Conservation (phyloP, 371 early-diverging fungal species). For the Rhizomucor miehei region DNA sequence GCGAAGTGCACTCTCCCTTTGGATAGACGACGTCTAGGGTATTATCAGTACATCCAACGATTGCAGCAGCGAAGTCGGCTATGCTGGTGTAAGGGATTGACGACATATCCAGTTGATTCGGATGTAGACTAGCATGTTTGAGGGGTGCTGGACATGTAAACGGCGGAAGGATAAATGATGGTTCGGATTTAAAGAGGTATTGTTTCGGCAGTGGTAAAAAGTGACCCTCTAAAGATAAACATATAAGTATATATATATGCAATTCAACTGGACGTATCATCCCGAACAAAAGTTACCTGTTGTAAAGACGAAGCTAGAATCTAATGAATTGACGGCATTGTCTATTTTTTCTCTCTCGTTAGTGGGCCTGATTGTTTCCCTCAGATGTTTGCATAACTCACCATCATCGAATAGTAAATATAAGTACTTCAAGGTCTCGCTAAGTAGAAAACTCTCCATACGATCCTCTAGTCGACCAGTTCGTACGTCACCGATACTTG, state of each 20-base stretch:
- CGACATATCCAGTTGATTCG: constrained; percentile 24
- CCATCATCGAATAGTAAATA: constrained; percentile 82
- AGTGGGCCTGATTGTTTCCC: no score
- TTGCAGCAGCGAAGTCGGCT: constrained; percentile 31
- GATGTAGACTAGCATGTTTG: background rate
- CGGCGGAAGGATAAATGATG: background rate
- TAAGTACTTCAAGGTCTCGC: constrained; percentile 93
- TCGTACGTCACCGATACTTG: constrained; percentile 66
- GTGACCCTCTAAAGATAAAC: constrained; percentile 71
- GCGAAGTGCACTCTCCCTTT: constrained; percentile 29
- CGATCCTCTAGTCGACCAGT: constrained; percentile 72
- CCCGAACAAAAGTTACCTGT: constrained; percentile 50
- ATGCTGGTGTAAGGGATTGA: constrained; percentile 25
- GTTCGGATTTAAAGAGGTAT: constrained; percentile 7
- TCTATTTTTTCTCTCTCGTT: constrained; percentile 17
- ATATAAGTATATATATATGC: background rate
- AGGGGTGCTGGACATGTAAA: background rate
- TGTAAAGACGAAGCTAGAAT: constrained; percentile 83
- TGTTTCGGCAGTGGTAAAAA: constrained; percentile 44
- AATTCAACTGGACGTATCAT: background rate
- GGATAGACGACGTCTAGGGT: constrained; percentile 8
- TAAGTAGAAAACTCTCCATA: constrained; percentile 95
- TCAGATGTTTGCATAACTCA: constrained; percentile 15
- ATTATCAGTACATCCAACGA: constrained; percentile 17
- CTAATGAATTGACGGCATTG: constrained; percentile 57